Base-by-base conservation (phyloP, 441 rosid species). In the Jatropha podagrica region DNA sequence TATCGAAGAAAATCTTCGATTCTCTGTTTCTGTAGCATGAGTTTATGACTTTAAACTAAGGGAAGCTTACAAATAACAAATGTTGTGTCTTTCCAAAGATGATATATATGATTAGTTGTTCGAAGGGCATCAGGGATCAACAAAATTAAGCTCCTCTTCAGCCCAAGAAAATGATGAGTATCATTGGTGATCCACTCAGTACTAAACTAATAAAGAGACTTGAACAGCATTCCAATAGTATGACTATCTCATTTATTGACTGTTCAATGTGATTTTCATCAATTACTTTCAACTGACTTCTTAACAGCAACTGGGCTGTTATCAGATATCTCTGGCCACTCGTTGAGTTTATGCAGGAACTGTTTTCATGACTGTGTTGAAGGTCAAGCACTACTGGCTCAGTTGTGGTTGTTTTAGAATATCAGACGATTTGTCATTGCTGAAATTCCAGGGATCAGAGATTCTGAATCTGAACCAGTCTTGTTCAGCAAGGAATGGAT, bases 221-320 rank as follows among this genome's bases (percentile, higher is more conserved):
- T 69, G 72, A 70, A 68, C 90, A 87, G 48, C 86, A 87, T 2
- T 85, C 85, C 5, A 85, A 38, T 0, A 86, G 76, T 3, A 83
- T 67, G 17, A 64, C 13, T 4, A 82, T 73, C 41, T 82, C 85
- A 15, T 84, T 86, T 42, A 86, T 72, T 69, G 84, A 84, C 17
- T 74, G 81, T 3, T 77, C 63, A 15, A 76, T 62, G 54, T 86
- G 86, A 26, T 54, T 65, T 0, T 48, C 49, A 27, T 77, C 85
- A 7, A 72, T 58, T 1, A 75, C 13, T 42, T 58, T 84, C 32
- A 32, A 32, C 32, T 3, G 83, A 80, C 49, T 74, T 80, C 56
- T 81, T 86, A 1, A 84, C 84, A 1, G 87, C 86, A 18, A 84
- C 76, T 0, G 15, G 7, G 3, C 13, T 65, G 3, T 40, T 42